phyloP scores from a whole-genome alignment of 352 stramenopile species.

The Phytophthora cajani region DNA sequence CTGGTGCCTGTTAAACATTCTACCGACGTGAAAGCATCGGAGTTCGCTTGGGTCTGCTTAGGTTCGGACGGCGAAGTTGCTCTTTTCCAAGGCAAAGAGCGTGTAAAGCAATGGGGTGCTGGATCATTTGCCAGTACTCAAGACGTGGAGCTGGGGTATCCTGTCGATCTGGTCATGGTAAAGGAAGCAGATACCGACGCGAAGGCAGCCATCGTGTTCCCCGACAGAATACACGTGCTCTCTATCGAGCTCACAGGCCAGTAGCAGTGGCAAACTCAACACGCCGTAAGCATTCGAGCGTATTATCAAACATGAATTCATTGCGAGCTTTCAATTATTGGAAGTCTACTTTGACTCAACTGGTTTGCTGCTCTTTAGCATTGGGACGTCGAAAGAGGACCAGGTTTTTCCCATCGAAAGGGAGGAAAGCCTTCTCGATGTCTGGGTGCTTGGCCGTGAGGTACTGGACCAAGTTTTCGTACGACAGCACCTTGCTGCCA shows the following conservation, averaged over 20 bases:
- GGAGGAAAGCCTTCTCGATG: slow-evolving; percentile 71
- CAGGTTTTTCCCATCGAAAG: slow-evolving; percentile 87
- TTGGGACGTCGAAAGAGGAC: slow-evolving; percentile 65
- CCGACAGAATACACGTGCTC: slow-evolving; percentile 40
- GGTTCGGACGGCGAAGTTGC: slow-evolving; percentile 46
- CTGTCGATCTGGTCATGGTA: slow-evolving; percentile 41
- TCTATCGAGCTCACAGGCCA: slow-evolving; percentile 20
- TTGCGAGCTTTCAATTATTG: slow-evolving; percentile 11
- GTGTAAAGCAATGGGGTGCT: slow-evolving; percentile 35
- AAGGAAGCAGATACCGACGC: background rate
- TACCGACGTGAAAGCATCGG: slow-evolving; percentile 6
- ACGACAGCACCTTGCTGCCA: slow-evolving; percentile 70
- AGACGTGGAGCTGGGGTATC: slow-evolving; percentile 16
- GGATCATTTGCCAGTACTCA: slow-evolving; percentile 15
- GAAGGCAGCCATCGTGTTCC: slow-evolving; percentile 35
- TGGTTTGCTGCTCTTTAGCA: slow-evolving; percentile 7
- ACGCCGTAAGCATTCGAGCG: background rate
- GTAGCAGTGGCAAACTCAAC: slow-evolving; percentile 11
- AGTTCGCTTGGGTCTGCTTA: slow-evolving; percentile 46
- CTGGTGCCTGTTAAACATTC: slow-evolving; percentile 33
- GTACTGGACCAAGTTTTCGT: slow-evolving; percentile 83
- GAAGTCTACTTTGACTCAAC: background rate
- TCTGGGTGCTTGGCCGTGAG: slow-evolving; percentile 68
- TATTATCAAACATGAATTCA: slow-evolving; percentile 9
- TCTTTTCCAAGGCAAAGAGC: slow-evolving; percentile 44